Evolutionary conservation across 495 filamentous ascomycete genomes (phyloP).

Genomic region (Recurvomyces mirabilis): DNA sequence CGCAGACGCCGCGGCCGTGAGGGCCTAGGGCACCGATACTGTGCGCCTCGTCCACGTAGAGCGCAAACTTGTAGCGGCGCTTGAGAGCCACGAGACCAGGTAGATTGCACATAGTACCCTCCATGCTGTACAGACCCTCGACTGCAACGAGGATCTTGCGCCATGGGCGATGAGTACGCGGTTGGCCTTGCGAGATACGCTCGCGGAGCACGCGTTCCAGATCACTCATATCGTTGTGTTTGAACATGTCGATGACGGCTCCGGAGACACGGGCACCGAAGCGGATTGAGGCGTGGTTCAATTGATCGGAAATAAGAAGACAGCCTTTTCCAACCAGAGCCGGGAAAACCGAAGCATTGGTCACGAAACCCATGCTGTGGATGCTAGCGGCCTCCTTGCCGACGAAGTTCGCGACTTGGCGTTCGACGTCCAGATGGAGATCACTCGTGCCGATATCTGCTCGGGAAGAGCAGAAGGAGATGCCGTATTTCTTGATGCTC

Average conservation of each 20-base stretch:
- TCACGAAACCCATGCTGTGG: constrained; percentile 97
- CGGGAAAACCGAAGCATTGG: constrained; percentile 83
- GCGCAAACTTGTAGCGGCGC: constrained; percentile 88
- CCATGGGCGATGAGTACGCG: constrained; percentile 93
- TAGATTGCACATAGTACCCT: constrained; percentile 95
- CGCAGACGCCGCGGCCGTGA: constrained; percentile 81
- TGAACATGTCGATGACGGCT: constrained; percentile 89
- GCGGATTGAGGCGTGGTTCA: constrained; percentile 95
- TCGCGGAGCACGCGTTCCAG: constrained; percentile 78
- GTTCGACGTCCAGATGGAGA: constrained; percentile 77
- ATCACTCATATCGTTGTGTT: constrained; percentile 89
- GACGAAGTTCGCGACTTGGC: constrained; percentile 77
- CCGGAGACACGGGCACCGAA: constrained; percentile 89
- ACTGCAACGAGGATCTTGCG: constrained; percentile 96
- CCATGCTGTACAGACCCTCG: constrained; percentile 97
- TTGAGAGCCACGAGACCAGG: constrained; percentile 76
- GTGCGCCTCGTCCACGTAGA: constrained; percentile 95
- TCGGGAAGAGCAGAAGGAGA: constrained; percentile 68
- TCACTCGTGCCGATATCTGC: constrained; percentile 80
- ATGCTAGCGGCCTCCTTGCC: constrained; percentile 91
- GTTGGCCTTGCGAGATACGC: constrained; percentile 88
- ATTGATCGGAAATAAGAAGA: constrained; percentile 88
- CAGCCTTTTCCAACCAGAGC: constrained; percentile 83
- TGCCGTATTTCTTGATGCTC: constrained; percentile 68
- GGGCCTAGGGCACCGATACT: constrained; percentile 90